Conservation (phyloP, 176 grass and related monocot species). For the Raddia guianensis region DNA sequence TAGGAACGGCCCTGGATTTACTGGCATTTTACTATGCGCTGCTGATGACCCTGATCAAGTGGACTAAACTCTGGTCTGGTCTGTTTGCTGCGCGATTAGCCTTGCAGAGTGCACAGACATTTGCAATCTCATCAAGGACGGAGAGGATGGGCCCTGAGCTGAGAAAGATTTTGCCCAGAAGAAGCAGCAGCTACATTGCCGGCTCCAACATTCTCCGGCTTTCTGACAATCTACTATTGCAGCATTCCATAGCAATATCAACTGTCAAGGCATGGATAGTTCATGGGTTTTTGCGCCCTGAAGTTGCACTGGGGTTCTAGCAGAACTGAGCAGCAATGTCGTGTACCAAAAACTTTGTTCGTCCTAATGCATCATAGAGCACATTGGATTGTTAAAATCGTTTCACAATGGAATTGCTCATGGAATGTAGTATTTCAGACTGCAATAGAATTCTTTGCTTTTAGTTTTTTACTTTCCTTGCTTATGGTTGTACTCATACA, state of each 20-base stretch:
- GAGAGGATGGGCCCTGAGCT: constrained; percentile 70
- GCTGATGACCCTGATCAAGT: background rate
- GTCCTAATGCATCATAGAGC: background rate
- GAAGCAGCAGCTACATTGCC: background rate
- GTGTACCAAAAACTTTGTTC: background rate
- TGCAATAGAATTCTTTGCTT: background rate
- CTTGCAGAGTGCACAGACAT: constrained; percentile 72
- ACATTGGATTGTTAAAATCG: background rate
- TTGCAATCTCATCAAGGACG: constrained; percentile 79
- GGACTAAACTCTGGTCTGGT: background rate
- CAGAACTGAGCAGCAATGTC: background rate
- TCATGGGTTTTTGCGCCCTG: background rate
- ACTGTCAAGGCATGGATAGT: background rate
- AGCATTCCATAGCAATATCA: background rate
- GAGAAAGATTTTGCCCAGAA: constrained; percentile 1
- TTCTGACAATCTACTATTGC: background rate
- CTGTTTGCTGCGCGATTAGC: constrained; percentile 26
- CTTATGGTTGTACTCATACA: background rate
- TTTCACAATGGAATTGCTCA: background rate
- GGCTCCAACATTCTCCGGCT: background rate
- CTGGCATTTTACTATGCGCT: background rate
- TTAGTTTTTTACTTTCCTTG: background rate
- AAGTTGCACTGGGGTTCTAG: background rate
- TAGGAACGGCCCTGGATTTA: no score
- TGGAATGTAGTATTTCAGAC: background rate